Percentiles rank a stretch among this genome's conserved stretches.
Evolutionary conservation across 208 protist genomes (phyloP).

Genomic region (Acanthamoeba healyi): DNA sequence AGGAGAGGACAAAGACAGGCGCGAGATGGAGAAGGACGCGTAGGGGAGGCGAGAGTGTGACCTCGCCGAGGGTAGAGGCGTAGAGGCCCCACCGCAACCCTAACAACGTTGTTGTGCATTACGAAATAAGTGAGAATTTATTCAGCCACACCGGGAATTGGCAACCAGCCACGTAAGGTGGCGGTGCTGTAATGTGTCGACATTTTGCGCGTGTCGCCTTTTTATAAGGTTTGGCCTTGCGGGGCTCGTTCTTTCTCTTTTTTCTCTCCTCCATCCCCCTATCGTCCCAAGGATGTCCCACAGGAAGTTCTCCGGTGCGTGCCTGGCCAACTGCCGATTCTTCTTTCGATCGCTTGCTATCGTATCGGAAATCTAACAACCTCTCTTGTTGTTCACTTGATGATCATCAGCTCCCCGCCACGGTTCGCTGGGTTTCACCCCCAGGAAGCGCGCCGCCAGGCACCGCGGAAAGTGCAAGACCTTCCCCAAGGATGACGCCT

Average conservation of each 20-base stretch:
- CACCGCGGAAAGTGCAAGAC: constrained; percentile 92
- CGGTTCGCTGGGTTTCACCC: constrained; percentile 98
- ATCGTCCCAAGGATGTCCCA: constrained; percentile 50
- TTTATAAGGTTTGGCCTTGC: not conserved
- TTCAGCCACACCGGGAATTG: no score
- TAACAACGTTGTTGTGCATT: not conserved
- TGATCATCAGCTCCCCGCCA: constrained; percentile 95
- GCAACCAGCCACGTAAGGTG: no score
- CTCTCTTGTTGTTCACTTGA: no score
- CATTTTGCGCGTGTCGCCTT: not conserved
- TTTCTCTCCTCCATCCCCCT: constrained; percentile 33
- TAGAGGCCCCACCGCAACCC: no score
- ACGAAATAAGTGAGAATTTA: not conserved
- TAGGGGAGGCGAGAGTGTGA: not conserved
- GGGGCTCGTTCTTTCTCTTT: not conserved
- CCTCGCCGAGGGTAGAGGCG: no score
- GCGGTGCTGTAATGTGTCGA: no score
- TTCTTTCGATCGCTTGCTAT: not conserved
- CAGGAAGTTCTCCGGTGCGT: constrained; percentile 70
- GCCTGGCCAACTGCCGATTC: not conserved
- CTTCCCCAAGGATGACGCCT: constrained; percentile 97
- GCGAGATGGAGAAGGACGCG: not conserved
- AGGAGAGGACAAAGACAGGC: not conserved
- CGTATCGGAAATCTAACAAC: not conserved
- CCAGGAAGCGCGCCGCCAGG: constrained; percentile 96